Percentiles rank a stretch among this genome's conserved stretches.
Conservation (phyloP, 2,329 filamentous ascomycete genomes). For the Trichothecium sympodiale region DNA sequence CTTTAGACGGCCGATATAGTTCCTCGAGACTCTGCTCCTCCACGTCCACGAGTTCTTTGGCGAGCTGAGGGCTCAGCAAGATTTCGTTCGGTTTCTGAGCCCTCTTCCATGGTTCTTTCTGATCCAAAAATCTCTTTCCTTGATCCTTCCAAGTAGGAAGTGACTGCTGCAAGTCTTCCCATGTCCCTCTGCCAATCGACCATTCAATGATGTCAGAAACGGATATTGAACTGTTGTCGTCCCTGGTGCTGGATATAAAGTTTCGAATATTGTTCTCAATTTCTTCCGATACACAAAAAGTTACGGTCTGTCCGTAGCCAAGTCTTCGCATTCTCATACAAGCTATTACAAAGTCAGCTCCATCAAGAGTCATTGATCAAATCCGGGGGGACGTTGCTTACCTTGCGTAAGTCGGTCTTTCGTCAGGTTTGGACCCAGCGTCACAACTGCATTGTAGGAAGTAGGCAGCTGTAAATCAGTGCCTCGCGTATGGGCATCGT, state of each 20-base stretch:
- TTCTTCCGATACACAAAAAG: slow-evolving; percentile 49
- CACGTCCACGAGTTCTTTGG: too few species aligned
- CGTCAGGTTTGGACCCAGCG: slow-evolving; percentile 50
- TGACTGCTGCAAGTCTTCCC: slow-evolving; percentile 30
- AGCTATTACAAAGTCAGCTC: slow-evolving; percentile 24
- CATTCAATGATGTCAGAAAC: slow-evolving; percentile 45
- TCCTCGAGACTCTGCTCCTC: too few species aligned
- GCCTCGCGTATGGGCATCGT: slow-evolving; percentile 60
- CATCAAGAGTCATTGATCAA: background rate
- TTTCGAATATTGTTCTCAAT: slow-evolving; percentile 42
- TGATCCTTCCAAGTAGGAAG: too few species aligned
- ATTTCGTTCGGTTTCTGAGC: too few species aligned
- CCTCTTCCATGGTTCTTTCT: too few species aligned
- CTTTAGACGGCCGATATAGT: too few species aligned
- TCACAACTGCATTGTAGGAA: slow-evolving; percentile 53
- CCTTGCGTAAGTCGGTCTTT: slow-evolving; percentile 63
- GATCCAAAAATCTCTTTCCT: too few species aligned
- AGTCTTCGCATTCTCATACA: slow-evolving; percentile 62
- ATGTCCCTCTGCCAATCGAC: slow-evolving; percentile 48
- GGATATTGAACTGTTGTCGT: slow-evolving; percentile 21
- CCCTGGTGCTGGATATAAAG: slow-evolving; percentile 4
- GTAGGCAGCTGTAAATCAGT: slow-evolving; percentile 54
- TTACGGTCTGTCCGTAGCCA: slow-evolving; percentile 52
- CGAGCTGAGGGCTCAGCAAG: too few species aligned
- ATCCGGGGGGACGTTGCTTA: slow-evolving; percentile 16